Base-by-base conservation (phyloP, 2,329 filamentous ascomycete genomes). In the Beauveria bassiana region DNA sequence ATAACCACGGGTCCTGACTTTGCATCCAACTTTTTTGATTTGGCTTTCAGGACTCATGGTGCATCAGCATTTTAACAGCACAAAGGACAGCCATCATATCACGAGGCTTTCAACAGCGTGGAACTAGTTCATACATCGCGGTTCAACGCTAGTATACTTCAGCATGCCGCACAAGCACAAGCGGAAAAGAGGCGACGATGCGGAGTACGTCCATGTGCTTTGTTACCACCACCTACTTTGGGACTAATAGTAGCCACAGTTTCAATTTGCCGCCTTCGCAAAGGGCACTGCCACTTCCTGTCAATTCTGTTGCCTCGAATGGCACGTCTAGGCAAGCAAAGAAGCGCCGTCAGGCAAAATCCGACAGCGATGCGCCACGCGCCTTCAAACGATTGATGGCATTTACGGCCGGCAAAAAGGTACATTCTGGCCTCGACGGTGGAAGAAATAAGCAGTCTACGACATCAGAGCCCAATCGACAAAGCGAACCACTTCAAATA, bases 161-260 rank as follows among this genome's bases (percentile, higher is more conserved):
- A 54, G 16, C 40, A 96, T 96, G 91, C 91, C 91, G 73, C 90
- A 93, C 77, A 96, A 96, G 76, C 91, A 96, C 73, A 93, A 88
- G 65, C 82, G 89, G 63, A 76, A 75, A 66, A 83, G 84, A 61
- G 79, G 78, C 12, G 78, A 79, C 56, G 82, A 86, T 54, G 78
- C 78, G 18, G 77, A 78, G 86, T 87, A 72, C 66, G 78, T 71
- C 31, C 20, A 10, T 59, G 7, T 31, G 49, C 16, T 20, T 42
- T 60, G 16, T 18, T 51, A 31, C 24, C 5, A 10, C 3, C 12
- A 6, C 22, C 3, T n/a, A 6, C 22, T 22, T 43, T 20, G 47
- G n/a, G 4, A 40, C 42, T 53, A 47, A 53, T 26, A 9, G 38
- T 38, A 28, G 38, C 20, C 24, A 38, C 66, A 85, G 77, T 51